Conservation (phyloP, 169 alveolate genomes). For the Eimeria acervulina region DNA sequence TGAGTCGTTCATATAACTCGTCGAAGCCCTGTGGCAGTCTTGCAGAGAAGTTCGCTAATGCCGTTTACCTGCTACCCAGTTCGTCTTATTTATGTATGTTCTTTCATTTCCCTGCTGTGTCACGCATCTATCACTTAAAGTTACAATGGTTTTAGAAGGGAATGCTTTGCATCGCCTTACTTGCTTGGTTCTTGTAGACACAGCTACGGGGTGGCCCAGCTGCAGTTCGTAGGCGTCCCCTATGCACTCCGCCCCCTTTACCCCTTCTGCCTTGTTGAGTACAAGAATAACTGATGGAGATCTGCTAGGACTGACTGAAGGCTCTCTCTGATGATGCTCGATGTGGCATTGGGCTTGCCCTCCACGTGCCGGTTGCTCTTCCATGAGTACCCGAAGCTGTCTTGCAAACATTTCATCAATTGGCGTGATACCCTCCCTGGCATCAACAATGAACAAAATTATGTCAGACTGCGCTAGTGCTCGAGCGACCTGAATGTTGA, state of each 20-base stretch:
- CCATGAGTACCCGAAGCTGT: constrained; percentile 82
- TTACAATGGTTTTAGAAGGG: neutral
- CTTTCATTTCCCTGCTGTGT: neutral
- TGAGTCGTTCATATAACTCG: neutral
- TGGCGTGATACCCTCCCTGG: constrained; percentile 89
- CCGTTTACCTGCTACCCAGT: neutral
- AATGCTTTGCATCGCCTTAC: constrained; percentile 7
- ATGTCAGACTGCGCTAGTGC: constrained; percentile 89
- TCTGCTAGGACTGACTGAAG: neutral
- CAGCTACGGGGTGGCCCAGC: constrained; percentile 85
- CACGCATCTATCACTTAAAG: neutral
- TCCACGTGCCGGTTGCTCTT: constrained; percentile 28
- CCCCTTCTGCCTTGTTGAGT: constrained; percentile 85
- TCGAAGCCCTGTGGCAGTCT: constrained; percentile 62
- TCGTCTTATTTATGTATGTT: neutral
- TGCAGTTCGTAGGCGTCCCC: constrained; percentile 83
- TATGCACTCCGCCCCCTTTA: constrained; percentile 57
- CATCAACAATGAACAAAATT: constrained; percentile 90
- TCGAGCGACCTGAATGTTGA: constrained; percentile 53
- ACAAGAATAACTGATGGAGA: constrained; percentile 71
- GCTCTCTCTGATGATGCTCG: constrained; percentile 4
- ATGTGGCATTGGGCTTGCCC: neutral
- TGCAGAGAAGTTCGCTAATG: constrained; percentile 20
- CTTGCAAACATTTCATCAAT: constrained; percentile 86
- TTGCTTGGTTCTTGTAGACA: constrained; percentile 82